Evolutionary conservation across 2,329 filamentous ascomycete species (phyloP).

Genomic region (Sclerotinia sclerotiorum): DNA sequence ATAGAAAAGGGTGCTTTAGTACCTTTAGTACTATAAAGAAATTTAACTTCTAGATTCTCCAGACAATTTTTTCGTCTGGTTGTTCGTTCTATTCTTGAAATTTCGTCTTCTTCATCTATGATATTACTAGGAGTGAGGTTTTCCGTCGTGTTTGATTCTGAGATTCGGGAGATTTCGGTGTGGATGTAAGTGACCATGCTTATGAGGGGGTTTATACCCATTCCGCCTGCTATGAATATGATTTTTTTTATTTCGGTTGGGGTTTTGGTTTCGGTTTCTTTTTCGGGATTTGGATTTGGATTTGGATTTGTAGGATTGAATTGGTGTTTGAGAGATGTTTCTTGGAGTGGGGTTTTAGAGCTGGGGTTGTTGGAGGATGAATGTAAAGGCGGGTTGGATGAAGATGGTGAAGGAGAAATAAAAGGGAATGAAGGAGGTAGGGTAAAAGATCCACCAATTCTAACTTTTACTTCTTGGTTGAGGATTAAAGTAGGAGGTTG

Average conservation of each 20-base stretch:
- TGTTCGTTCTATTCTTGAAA: background rate
- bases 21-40: background rate
- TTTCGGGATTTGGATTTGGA: too few relatives aligned
- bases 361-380: too few relatives aligned
- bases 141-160: background rate
- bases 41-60: background rate
- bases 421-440: background rate
- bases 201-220: conserved; percentile 2
- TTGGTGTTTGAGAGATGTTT: too few relatives aligned
- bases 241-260: background rate
- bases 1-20: background rate
- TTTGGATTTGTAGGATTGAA: too few relatives aligned
- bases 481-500: background rate
- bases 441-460: background rate
- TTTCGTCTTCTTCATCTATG: too few relatives aligned
- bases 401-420: too few relatives aligned
- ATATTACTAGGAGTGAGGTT: background rate
- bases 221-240: conserved; percentile 2
- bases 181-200: background rate
- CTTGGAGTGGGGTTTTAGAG: too few relatives aligned
- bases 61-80: too few relatives aligned
- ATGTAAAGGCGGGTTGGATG: too few relatives aligned
- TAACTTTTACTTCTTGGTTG: background rate
- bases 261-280: too few relatives aligned
- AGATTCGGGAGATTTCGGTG: background rate